Base-by-base conservation (phyloP, 768 basidiomycete genomes). In the Tylopilus rubrobrunneus region DNA sequence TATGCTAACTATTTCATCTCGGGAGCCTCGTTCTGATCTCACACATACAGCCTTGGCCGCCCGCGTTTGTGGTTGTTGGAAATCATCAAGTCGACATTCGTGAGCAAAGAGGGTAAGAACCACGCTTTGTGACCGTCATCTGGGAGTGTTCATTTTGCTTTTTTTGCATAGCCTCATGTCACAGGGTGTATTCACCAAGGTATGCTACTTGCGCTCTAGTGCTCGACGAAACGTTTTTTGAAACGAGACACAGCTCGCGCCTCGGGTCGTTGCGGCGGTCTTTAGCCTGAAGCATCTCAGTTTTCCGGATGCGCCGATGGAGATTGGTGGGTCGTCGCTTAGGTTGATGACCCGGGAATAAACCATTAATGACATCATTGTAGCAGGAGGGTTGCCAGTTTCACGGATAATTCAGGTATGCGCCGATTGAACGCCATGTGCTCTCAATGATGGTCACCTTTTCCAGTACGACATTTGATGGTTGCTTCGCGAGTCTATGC, bases 191-290 rank as follows among this genome's bases (percentile, higher is more conserved):
- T 58, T 67, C 45, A 46, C 28, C 4, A 57, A 56, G 60, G 66
- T 66, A 45, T 48, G 48, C 17, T 40, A 7, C 11, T 43, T 10
- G 17, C 25, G 21, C 27, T 31, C 10, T 55, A 2, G 45, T 28
- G 48, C 5, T 42, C 6, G 39, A 47, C 4, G n/a, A 37, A 42
- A 69, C 67, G 33, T 56, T 7, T 25, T 25, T 25, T 25, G 5
- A 12, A 33, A 25, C 28, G 8, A 12, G 19, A 37, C 8, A 21
- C 12, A 81, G 79, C 73, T 77, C 28, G 75, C 74, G 4, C 74
- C 79, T 27, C 64, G 65, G 28, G 70, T 80, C 23, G 59, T 85
- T 21, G 68, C 72, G 2, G 69, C 66, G 7, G 73, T 85, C 40
- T 75, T 83, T 74, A 29, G 67, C 31, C 65, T 80, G 52, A 73